Percentiles rank a stretch among this genome's conserved stretches.
Conservation (phyloP, 257 asterid genomes). For the Eucommia ulmoides region DNA sequence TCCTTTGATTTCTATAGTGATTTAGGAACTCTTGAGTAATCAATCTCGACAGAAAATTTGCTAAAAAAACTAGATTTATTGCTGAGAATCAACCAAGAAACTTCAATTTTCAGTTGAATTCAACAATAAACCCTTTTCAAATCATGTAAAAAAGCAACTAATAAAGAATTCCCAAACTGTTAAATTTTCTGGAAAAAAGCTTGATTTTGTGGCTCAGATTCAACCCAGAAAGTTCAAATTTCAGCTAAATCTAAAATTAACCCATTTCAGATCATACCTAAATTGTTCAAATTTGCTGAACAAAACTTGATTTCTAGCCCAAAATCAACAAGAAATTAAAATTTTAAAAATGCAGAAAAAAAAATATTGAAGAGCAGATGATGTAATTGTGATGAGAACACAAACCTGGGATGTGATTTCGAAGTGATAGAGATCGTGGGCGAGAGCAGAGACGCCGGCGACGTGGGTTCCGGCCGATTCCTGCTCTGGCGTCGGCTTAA, state of each 20-base stretch:
- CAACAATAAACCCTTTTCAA: too few species aligned
- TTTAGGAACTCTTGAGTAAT: too few species aligned
- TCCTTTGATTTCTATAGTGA: too few species aligned
- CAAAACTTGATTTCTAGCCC: not conserved
- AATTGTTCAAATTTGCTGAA: not conserved
- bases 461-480: conserved; percentile 21
- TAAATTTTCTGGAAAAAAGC: too few species aligned
- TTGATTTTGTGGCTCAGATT: not conserved
- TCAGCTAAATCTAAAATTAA: not conserved
- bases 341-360: too few species aligned
- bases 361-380: not conserved
- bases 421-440: conserved; percentile 73
- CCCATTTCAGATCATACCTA: not conserved
- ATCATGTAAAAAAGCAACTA: too few species aligned
- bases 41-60: not conserved
- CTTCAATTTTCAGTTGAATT: too few species aligned
- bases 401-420: conserved; percentile 73
- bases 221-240: not conserved
- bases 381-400: not conserved
- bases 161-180: too few species aligned
- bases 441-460: conserved; percentile 63
- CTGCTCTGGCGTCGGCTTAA: conserved; percentile 37
- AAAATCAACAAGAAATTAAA: too few species aligned
- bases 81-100: too few species aligned
- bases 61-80: not conserved